A percentile compares a stretch with the other conserved stretches of the same genome.
phyloP scores from a whole-genome alignment of 495 filamentous ascomycete species.

The Staphylotrichum tortipilum region DNA sequence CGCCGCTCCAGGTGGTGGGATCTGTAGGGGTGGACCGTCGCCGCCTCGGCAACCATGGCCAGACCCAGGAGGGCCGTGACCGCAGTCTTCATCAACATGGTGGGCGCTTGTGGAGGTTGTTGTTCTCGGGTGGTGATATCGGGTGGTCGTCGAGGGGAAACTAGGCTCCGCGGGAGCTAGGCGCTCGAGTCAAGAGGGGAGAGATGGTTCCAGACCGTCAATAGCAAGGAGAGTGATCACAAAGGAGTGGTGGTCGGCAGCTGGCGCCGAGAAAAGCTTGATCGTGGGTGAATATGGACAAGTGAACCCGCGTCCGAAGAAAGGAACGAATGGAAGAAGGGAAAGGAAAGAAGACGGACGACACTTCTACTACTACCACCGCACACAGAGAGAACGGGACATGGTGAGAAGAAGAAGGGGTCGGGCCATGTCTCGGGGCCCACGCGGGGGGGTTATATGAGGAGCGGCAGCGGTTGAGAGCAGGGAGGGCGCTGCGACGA shows the following conservation, averaged over 20 bases:
- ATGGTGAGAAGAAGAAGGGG: conserved; percentile 20
- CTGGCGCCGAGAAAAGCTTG: conserved; percentile 30
- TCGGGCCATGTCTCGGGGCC: conserved; percentile 12
- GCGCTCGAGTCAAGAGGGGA: conserved; percentile 10
- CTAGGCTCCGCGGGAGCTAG: conserved; percentile 13
- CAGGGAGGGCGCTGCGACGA: conserved; percentile 18
- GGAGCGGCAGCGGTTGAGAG: conserved; percentile 9
- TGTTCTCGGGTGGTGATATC: too few relatives aligned
- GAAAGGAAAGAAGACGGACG: conserved; percentile 21
- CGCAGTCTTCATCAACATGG: conserved; percentile 40
- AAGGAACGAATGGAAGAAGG: conserved; percentile 40
- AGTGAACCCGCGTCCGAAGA: conserved; percentile 31
- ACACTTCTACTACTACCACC: conserved; percentile 41
- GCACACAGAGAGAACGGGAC: conserved; percentile 28
- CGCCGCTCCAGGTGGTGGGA: conserved; percentile 13
- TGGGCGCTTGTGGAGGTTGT: conserved; percentile 15
- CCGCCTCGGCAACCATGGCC: conserved; percentile 33
- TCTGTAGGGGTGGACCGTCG: conserved; percentile 28
- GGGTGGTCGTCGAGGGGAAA: conserved; percentile 11
- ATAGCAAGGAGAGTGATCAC: conserved; percentile 14
- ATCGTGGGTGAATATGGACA: conserved; percentile 20
- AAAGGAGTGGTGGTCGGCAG: conserved; percentile 38
- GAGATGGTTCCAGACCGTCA: conserved; percentile 44
- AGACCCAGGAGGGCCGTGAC: conserved; percentile 36
- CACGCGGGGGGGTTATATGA: conserved; percentile 19